A percentile compares a stretch with the other conserved stretches of the same genome.
Evolutionary conservation across 441 rosid genomes (phyloP).

Genomic region (Adansonia madagascariensis): DNA sequence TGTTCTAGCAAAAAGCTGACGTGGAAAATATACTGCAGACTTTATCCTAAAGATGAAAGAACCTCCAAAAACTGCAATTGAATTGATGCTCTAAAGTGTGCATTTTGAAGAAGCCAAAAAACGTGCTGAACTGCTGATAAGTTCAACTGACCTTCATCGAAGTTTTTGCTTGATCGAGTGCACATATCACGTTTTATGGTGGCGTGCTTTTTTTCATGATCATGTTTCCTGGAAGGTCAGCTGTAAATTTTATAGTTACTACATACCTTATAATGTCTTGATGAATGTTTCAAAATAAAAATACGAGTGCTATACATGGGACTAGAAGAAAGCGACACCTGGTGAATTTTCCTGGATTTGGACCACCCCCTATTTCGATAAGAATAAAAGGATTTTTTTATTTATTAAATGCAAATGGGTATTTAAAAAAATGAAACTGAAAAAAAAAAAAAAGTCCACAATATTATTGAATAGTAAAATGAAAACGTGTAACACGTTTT

Average conservation of each 20-base stretch:
- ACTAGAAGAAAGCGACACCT: neutral
- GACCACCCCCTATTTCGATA: neutral
- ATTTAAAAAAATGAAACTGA: too few species aligned
- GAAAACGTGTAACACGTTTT: conserved; percentile 35
- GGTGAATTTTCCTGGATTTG: conserved; percentile 31
- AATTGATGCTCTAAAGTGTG: neutral
- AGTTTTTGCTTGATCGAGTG: neutral
- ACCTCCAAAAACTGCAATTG: neutral
- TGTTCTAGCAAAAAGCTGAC: neutral
- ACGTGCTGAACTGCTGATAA: neutral
- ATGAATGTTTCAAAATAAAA: neutral
- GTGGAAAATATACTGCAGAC: neutral
- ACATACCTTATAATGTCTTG: too few species aligned
- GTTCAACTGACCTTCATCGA: neutral
- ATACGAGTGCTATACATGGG: neutral
- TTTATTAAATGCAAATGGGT: neutral
- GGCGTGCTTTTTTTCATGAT: neutral
- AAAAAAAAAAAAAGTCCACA: neutral
- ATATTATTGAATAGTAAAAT: neutral
- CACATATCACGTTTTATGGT: neutral
- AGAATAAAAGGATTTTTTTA: neutral
- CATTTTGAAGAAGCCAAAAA: neutral
- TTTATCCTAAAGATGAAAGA: neutral
- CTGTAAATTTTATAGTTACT: too few species aligned
- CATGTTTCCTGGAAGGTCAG: too few species aligned